Evolutionary conservation across 257 asterid species (phyloP), one percentile per base, ranked within the genome.

Genomic region (Scutellaria minor): DNA sequence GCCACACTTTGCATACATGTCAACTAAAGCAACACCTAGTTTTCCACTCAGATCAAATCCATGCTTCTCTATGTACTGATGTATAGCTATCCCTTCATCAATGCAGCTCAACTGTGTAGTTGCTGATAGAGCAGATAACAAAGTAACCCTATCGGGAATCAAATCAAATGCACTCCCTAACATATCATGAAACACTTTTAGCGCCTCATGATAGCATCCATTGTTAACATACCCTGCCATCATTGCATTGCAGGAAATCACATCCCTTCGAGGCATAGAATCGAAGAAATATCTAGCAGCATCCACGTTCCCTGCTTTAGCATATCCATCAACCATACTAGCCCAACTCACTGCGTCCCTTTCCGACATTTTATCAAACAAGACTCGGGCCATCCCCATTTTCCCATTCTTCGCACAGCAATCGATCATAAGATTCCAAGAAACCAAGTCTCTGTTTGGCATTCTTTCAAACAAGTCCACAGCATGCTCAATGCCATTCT

Each of bases 1-100:
- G 57, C 98, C 97, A 76, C 96, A 92, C 64, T 92, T 92, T 9
- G 97, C 94, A 63, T 92, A 92, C 98, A 92, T 92, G 78, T 87
- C 86, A 73, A 92, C 72, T 70, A 90, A 77, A 41, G 92, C 92
- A 55, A 88, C 96, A 35, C 92, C 96, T 57, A 92, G 84, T 71
- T 88, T 87, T 72, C 93, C 95, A 47, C 64, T 74, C 14, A 75
- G 46, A 7, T 2, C 66, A 73, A 87, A 84, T 11, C 87, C 84
- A 5, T 84, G 77, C 55, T 87, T 84, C 63, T 70, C 61, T 42
- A 87, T 77, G 37, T 87, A 85, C 39, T 48, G 13, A 71, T 82
- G 97, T 54, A 90, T 76, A 9, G 75, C 78, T 65, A 85, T 58
- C 53, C 98, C 97, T 71, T 87, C 85, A 14, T 82, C 78, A 27